phyloP scores from a whole-genome alignment of 2,329 filamentous ascomycete genomes.

The Ophiostoma montium region DNA sequence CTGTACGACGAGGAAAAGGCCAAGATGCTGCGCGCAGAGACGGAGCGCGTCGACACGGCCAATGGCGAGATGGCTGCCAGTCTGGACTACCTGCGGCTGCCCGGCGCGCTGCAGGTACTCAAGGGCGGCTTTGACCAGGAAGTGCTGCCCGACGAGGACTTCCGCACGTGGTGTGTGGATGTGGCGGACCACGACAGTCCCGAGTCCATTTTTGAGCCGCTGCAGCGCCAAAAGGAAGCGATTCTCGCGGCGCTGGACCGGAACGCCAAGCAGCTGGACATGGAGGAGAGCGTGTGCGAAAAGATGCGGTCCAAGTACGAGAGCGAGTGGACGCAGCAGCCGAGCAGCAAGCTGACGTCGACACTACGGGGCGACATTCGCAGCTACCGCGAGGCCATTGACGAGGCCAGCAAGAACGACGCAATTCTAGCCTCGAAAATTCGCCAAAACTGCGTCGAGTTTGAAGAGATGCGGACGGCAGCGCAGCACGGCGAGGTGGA shows the following conservation, averaged over 20 bases:
- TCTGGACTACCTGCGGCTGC: constrained; percentile 82
- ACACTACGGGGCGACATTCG: constrained; percentile 77
- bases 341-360: constrained; percentile 75
- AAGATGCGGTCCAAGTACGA: constrained; percentile 99
- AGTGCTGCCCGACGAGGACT: constrained; percentile 76
- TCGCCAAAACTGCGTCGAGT: constrained; percentile 72
- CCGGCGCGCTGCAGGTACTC: constrained; percentile 75
- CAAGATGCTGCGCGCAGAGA: constrained; percentile 84
- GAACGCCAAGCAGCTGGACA: constrained; percentile 78
- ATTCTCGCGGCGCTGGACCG: constrained; percentile 61
- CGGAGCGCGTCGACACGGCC: constrained; percentile 80
- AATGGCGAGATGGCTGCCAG: constrained; percentile 95
- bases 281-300: constrained; percentile 95
- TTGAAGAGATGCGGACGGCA: constrained; percentile 88
- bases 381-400: constrained; percentile 76
- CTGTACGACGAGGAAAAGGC: constrained; percentile 98
- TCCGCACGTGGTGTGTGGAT: constrained; percentile 86
- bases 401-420: constrained; percentile 80
- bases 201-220: constrained; percentile 58
- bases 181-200: constrained; percentile 77
- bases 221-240: constrained; percentile 63
- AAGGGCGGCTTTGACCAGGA: constrained; percentile 91
- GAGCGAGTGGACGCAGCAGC: constrained; percentile 91
- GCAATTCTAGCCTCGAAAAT: constrained; percentile 70
- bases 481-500: constrained; percentile 79